Base-by-base conservation (phyloP, 2,329 filamentous ascomycete species). In the Arthrobotrys megalospora region DNA sequence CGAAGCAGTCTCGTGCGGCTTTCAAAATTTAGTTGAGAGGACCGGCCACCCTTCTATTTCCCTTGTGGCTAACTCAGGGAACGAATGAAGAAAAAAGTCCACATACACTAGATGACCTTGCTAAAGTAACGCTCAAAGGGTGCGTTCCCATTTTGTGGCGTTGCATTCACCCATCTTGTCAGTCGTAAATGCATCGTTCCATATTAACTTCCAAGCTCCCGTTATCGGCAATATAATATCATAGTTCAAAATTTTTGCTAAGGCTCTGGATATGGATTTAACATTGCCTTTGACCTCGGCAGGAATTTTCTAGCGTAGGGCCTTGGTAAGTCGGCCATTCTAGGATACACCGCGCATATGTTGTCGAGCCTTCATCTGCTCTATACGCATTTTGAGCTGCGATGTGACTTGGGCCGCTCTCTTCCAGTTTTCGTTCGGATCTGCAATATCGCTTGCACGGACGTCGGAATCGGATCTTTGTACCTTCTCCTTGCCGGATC, bases 331-430 rank as follows among this genome's bases (percentile, higher is more conserved):
- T 47, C 38, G 10, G 14, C 36, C 34, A 16, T 8, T 41, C 36
- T 76, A 77, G 14, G 73, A 77, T 12, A 69, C 43, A 50, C 83
- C 86, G 80, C 82, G 88, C 90, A 88, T 77, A 41, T 77, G 73
- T 47, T 77, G 73, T 43, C 73, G 66, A 19, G 73, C 73, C 32
- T 98, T 99, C 96, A 99, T 99, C 87, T 96, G 92, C 87, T 98
- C 96, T 84, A 99, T 99, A 84, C 96, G 90, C 65, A 95, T 94
- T 87, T 98, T 99, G 82, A 99, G 85, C 84, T 97, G 96, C 85
- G 94, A 97, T 68, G 96, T 99, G 73, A 99, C 96, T 86, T 99
- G 96, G 1, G 96, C 96, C 16, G 96, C 96, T 81, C 96, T 88
- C 86, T 94, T 96, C 96, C 96, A 99, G 84, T 94, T 98, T 86